phyloP scores from a whole-genome alignment of 306 rosid species.

The Mimosa pudica region DNA sequence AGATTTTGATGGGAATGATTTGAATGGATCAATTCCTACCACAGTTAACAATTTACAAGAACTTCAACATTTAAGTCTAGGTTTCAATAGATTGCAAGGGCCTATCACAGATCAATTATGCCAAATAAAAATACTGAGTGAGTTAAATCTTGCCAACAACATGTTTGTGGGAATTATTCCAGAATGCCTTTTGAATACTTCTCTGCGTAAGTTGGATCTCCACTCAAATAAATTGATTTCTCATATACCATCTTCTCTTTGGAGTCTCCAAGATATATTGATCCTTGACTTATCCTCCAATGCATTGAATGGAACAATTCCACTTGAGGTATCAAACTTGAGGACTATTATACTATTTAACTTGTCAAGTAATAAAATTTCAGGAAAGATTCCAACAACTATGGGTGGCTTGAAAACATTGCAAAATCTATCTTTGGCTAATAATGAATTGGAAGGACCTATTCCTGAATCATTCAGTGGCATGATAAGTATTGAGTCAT shows the following conservation, averaged over 20 bases:
- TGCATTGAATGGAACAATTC: not conserved
- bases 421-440: not conserved
- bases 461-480: not conserved
- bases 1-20: not conserved
- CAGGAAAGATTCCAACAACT: not conserved
- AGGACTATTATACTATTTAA: not conserved
- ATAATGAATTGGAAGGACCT: not conserved
- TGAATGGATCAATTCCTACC: not conserved
- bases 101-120: not conserved
- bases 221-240: not conserved
- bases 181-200: not conserved
- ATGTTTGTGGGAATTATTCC: not conserved
- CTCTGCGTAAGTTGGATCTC: not conserved
- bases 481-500: not conserved
- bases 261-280: not conserved
- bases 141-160: not conserved
- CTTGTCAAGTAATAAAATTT: not conserved
- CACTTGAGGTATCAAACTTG: not conserved
- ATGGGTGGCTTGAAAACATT: not conserved
- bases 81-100: not conserved
- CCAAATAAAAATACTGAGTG: not conserved
- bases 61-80: not conserved
- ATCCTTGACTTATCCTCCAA: not conserved
- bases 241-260: not conserved
- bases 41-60: not conserved